Evolutionary conservation across 306 rosid genomes (phyloP).

Genomic region (Quercus agrifolia): DNA sequence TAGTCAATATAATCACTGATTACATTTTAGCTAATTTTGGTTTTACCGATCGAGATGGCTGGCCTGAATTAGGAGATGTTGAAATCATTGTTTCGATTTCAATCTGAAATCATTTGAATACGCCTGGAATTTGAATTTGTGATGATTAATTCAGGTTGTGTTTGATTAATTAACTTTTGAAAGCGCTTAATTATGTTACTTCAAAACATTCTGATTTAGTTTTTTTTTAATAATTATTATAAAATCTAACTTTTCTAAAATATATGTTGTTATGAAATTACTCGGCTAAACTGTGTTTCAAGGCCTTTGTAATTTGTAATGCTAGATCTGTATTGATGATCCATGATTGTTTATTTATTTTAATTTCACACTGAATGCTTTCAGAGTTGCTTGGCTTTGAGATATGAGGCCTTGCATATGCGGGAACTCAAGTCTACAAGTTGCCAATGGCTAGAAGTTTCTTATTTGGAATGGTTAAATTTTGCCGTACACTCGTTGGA

Average conservation of each 20-base stretch:
- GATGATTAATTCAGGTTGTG: too few relatives aligned
- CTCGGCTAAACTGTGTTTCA: not conserved
- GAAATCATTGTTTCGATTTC: not conserved
- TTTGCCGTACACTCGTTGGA: constrained; percentile 57
- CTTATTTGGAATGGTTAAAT: constrained; percentile 57
- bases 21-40: not conserved
- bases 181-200: not conserved
- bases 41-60: not conserved
- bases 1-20: not conserved
- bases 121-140: not conserved
- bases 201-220: not conserved
- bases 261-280: not conserved
- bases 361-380: not conserved
- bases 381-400: constrained; percentile 85
- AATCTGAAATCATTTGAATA: not conserved
- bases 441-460: constrained; percentile 54
- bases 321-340: not conserved
- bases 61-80: too few relatives aligned
- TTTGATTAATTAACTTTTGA: not conserved
- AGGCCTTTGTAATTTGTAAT: not conserved
- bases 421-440: constrained; percentile 51
- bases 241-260: too few relatives aligned
- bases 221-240: not conserved
- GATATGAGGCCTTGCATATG: constrained; percentile 79
- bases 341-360: not conserved